These are phyloP conservation scores for Olyra latifolia DNA, from an alignment of 176 grass and related monocot species.

Conservation along the genomic window DNA sequence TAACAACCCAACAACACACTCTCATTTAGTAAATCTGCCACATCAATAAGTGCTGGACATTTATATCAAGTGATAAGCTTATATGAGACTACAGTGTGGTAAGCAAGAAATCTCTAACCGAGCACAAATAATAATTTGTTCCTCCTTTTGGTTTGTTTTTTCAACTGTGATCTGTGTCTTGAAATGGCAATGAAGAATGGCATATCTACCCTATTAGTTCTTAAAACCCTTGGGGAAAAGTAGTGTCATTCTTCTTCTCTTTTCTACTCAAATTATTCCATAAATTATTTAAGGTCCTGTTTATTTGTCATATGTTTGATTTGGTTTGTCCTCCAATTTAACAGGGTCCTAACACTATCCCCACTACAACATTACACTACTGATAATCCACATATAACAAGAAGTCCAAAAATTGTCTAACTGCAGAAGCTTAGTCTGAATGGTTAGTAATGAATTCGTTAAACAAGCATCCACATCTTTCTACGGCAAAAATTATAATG, in stretches of 20 bases:
- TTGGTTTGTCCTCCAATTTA: neutral
- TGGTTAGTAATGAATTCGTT: neutral
- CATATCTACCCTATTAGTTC: neutral
- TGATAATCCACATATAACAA: neutral
- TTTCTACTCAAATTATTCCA: constrained; percentile 2
- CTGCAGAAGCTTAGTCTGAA: constrained; percentile 6
- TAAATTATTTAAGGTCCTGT: neutral
- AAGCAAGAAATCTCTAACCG: neutral
- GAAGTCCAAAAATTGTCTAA: neutral
- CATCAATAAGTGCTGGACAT: neutral
- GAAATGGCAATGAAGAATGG: neutral
- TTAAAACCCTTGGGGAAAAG: neutral
- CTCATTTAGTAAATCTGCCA: neutral
- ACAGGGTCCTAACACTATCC: neutral
- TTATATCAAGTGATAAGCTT: neutral
- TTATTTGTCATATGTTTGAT: neutral
- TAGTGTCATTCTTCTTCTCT: neutral
- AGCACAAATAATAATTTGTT: neutral
- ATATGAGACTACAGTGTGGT: neutral
- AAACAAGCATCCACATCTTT: constrained; percentile 3
- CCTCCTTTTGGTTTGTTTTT: neutral
- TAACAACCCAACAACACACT: neutral
- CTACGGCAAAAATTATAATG: constrained; percentile 3
- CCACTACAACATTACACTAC: neutral
- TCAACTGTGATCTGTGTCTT: neutral